These are phyloP conservation scores for Trichoderma aggressivum DNA, from an alignment of 2,329 filamentous ascomycete genomes.

Conservation along the genomic window DNA sequence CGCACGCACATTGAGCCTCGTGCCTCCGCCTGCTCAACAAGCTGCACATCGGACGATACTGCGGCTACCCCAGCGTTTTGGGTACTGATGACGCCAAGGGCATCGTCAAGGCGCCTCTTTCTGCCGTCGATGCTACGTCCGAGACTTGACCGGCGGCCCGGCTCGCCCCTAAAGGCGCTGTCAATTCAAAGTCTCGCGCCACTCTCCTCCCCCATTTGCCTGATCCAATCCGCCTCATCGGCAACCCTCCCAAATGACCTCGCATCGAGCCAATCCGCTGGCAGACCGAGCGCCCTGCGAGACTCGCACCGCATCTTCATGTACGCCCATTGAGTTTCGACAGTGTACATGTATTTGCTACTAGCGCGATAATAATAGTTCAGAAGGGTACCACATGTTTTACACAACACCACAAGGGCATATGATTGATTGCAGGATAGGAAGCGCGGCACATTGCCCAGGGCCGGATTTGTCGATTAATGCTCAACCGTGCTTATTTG, in stretches of 20 bases:
- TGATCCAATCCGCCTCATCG: slow-evolving; percentile 10
- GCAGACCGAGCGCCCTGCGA: slow-evolving; percentile 7
- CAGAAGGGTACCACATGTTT: neutral
- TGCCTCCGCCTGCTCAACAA: neutral
- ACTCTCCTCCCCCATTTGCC: slow-evolving; percentile 2
- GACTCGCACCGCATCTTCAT: neutral
- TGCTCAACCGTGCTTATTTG: neutral
- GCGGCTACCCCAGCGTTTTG: neutral
- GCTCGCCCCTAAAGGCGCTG: slow-evolving; percentile 16
- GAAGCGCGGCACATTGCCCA: neutral
- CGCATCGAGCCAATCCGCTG: slow-evolving; percentile 5
- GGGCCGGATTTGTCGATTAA: neutral
- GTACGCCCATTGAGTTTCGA: neutral
- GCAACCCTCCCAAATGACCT: neutral
- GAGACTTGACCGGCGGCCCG: slow-evolving; percentile 19
- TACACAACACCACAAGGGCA: neutral
- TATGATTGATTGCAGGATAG: neutral
- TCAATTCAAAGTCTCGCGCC: slow-evolving; percentile 16
- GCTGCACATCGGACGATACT: neutral
- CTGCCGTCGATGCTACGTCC: slow-evolving; percentile 12
- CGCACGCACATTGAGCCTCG: neutral
- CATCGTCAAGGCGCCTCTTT: slow-evolving; percentile 9
- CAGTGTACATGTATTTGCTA: neutral
- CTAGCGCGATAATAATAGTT: neutral
- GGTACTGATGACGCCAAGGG: slow-evolving; percentile 14